phyloP scores from a whole-genome alignment of 306 rosid species.

The Fragaria nilgerrensis region DNA sequence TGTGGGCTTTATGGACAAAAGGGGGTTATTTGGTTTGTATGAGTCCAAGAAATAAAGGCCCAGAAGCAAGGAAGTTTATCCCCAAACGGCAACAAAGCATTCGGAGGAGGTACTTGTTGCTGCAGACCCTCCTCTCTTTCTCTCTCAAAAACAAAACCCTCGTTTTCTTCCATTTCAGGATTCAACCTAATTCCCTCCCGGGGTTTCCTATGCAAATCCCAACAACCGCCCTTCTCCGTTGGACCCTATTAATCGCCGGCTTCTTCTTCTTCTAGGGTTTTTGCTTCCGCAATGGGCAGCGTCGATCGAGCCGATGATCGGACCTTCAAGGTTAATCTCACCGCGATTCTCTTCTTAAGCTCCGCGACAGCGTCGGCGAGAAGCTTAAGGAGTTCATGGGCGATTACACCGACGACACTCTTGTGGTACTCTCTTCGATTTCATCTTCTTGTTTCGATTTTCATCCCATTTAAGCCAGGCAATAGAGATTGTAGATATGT shows the following conservation, averaged over 20 bases:
- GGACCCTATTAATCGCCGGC: too few relatives aligned
- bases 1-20: too few relatives aligned
- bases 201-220: not conserved
- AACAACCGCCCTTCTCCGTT: not conserved
- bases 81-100: too few relatives aligned
- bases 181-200: not conserved
- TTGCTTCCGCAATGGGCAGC: slow-evolving; percentile 57
- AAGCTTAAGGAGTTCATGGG: slow-evolving; percentile 96
- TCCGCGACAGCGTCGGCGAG: slow-evolving; percentile 61
- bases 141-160: not conserved
- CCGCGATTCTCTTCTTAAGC: slow-evolving; percentile 50
- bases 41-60: too few relatives aligned
- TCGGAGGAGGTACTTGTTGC: too few relatives aligned
- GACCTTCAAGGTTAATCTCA: slow-evolving; percentile 48
- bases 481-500: not conserved
- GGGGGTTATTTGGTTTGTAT: too few relatives aligned
- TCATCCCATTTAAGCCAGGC: not conserved
- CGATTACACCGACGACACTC: slow-evolving; percentile 91
- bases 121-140: not conserved
- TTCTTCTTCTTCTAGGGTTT: slow-evolving; percentile 38
- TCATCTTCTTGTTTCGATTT: too few relatives aligned
- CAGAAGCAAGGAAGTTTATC: too few relatives aligned
- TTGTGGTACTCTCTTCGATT: slow-evolving; percentile 55
- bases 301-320: slow-evolving; percentile 69
- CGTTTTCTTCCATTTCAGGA: not conserved